These are phyloP conservation scores for Plasmopara muralis DNA, from an alignment of 352 stramenopile species.

Conservation along the genomic window DNA sequence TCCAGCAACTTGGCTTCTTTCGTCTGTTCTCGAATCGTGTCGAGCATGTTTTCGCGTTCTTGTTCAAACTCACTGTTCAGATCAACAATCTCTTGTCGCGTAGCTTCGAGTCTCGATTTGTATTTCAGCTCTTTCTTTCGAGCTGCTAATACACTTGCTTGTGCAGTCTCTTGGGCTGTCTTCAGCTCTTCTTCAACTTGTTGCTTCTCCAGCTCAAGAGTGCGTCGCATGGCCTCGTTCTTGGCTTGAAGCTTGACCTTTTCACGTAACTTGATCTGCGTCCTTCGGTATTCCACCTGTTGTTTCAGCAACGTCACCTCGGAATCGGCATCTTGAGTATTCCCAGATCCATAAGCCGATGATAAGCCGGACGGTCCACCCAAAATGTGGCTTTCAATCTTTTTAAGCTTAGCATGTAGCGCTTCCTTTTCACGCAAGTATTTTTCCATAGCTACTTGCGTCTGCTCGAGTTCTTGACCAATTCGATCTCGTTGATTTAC, in stretches of 20 bases:
- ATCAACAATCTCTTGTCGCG: conserved; percentile 79
- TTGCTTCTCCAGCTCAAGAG: conserved; percentile 65
- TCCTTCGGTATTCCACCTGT: conserved; percentile 70
- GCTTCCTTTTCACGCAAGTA: conserved; percentile 55
- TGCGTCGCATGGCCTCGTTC: conserved; percentile 45
- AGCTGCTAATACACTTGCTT: conserved; percentile 42
- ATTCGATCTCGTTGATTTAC: conserved; percentile 65
- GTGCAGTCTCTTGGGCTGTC: conserved; percentile 54
- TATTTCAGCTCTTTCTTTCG: conserved; percentile 68
- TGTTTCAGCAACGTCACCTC: conserved; percentile 72
- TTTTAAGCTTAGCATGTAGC: conserved; percentile 58
- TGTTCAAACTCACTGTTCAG: conserved; percentile 79
- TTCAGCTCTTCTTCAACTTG: conserved; percentile 70
- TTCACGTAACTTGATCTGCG: conserved; percentile 74
- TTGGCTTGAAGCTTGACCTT: conserved; percentile 69
- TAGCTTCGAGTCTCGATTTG: conserved; percentile 61
- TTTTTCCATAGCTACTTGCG: conserved; percentile 62
- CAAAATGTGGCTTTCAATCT: conserved; percentile 78
- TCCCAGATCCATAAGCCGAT: conserved; percentile 9
- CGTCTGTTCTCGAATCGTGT: conserved; percentile 86
- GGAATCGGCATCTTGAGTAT: conserved; percentile 32
- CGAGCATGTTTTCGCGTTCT: conserved; percentile 77
- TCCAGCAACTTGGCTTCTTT: conserved; percentile 84
- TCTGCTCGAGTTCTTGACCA: conserved; percentile 63
- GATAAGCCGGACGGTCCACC: conserved; percentile 30